A percentile compares a stretch with the other conserved stretches of the same genome.
Evolutionary conservation across 2,329 filamentous ascomycete species (phyloP).

Genomic region (Alternaria postmessia): DNA sequence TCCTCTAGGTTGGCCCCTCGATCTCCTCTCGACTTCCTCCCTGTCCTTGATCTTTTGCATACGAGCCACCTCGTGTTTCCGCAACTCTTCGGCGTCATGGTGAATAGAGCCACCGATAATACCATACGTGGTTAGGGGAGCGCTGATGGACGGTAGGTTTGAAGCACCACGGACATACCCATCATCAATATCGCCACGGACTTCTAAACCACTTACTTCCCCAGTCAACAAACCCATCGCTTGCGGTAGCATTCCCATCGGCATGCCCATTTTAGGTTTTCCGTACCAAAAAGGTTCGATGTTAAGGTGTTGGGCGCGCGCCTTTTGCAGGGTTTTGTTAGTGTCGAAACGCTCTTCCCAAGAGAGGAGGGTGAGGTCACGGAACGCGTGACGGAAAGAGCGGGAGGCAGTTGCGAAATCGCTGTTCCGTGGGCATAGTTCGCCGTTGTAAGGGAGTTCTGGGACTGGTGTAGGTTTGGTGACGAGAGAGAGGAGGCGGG

Average conservation of each 20-base stretch:
- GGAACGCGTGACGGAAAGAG: constrained; percentile 52
- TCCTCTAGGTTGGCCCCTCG: background rate
- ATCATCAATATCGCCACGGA: background rate
- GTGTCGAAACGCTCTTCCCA: constrained; percentile 54
- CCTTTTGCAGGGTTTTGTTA: constrained; percentile 27
- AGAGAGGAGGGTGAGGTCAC: constrained; percentile 48
- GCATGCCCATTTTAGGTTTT: constrained; percentile 25
- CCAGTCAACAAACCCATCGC: constrained; percentile 5
- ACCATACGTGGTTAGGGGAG: background rate
- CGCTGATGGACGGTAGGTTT: background rate
- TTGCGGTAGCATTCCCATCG: constrained; percentile 14
- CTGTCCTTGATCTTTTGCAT: background rate
- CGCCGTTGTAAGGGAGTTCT: constrained; percentile 21
- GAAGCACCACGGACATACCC: background rate
- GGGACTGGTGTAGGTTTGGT: constrained; percentile 5
- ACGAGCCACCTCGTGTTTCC: constrained; percentile 9
- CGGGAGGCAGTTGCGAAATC: constrained; percentile 45
- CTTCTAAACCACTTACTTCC: constrained; percentile 15
- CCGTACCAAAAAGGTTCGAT: constrained; percentile 43
- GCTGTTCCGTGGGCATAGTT: constrained; percentile 43
- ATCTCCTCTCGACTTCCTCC: background rate
- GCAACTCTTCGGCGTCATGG: background rate
- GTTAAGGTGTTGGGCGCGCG: constrained; percentile 19
- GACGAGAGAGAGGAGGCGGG: constrained; percentile 25
- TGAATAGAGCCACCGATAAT: background rate